Evolutionary conservation across 1,284 basidiomycete genomes (phyloP).

Genomic region (Ganoderma multipileum): DNA sequence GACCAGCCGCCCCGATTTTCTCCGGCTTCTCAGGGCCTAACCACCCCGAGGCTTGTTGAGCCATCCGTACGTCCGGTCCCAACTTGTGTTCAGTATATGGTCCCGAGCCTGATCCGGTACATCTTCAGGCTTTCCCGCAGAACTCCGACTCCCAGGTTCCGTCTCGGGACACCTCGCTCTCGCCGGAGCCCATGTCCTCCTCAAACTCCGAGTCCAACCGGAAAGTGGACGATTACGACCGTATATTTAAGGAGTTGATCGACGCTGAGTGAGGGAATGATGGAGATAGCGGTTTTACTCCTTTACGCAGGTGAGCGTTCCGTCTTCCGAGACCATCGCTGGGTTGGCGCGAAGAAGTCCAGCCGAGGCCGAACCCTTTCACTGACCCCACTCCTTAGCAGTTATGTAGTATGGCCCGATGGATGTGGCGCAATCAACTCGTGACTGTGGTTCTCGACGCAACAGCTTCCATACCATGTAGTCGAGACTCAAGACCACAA

Average conservation of each 20-base stretch:
- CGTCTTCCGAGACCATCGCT: neutral
- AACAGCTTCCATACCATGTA: neutral
- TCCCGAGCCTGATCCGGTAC: neutral
- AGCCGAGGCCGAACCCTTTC: neutral
- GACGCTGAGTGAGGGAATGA: neutral
- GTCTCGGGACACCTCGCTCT: constrained; percentile 15
- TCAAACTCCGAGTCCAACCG: constrained; percentile 5
- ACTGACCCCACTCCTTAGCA: neutral
- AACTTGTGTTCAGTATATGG: neutral
- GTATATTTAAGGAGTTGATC: constrained; percentile 21
- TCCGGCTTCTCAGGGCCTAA: neutral
- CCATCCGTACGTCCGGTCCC: neutral
- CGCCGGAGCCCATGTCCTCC: constrained; percentile 5
- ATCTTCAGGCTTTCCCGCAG: neutral
- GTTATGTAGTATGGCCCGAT: too few species aligned
- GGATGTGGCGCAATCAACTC: neutral
- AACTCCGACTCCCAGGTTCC: neutral
- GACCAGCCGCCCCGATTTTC: neutral
- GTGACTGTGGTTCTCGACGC: neutral
- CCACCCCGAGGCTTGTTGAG: neutral
- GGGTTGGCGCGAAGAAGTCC: neutral
- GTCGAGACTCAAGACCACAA: neutral
- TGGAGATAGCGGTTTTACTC: neutral
- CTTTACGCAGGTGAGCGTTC: neutral
- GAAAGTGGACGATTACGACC: constrained; percentile 22